phyloP scores from a whole-genome alignment of 768 basidiomycete genomes.

The Suillus discolor region DNA sequence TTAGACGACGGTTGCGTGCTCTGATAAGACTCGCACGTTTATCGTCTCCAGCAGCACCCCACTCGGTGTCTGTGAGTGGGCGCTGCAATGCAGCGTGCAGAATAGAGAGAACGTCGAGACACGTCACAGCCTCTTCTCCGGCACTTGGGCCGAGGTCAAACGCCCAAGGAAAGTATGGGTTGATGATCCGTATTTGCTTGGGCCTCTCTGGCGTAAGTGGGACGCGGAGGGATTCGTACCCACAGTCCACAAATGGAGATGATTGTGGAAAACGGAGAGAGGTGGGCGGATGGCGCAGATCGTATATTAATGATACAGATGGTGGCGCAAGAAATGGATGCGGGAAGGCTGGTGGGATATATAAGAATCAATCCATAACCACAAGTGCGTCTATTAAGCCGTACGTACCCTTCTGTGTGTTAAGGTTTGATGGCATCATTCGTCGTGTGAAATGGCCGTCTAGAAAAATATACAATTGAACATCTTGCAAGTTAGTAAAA shows the following conservation, averaged over 20 bases:
- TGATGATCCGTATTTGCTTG: constrained; percentile 7
- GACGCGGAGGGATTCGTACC: neutral
- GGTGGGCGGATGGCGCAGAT: constrained; percentile 4
- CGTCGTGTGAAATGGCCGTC: neutral
- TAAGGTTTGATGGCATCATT: neutral
- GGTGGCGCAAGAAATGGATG: neutral
- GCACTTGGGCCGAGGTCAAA: constrained; percentile 3
- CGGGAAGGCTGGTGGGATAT: neutral
- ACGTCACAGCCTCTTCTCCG: neutral
- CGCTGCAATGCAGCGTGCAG: constrained; percentile 8
- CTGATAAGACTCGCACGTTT: constrained; percentile 8
- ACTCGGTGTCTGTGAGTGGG: constrained; percentile 7
- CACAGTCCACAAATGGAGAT: neutral
- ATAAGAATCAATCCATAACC: neutral
- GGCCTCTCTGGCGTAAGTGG: constrained; percentile 6
- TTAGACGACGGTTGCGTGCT: constrained; percentile 4
- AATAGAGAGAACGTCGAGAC: constrained; percentile 5
- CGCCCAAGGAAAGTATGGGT: constrained; percentile 11
- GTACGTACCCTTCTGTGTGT: neutral
- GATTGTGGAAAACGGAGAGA: constrained; percentile 3
- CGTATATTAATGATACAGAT: constrained; percentile 5
- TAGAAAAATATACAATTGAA: neutral
- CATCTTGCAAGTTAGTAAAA: neutral
- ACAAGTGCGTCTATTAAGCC: neutral
- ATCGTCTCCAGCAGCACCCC: constrained; percentile 2